Conservation (phyloP, 129 eudicot genomes). For the Flaveria linearis region DNA sequence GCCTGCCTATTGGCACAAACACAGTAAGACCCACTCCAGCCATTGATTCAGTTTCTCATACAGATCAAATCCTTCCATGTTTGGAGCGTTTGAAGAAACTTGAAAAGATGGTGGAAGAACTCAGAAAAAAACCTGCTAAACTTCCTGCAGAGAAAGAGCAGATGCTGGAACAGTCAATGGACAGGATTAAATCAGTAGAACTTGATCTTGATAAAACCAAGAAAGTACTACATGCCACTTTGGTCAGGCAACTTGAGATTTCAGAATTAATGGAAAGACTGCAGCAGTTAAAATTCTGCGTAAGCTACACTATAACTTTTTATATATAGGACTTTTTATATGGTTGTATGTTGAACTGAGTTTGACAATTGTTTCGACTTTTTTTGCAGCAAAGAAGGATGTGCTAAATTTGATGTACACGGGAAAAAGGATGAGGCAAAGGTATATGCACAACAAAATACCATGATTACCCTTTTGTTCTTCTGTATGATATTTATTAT, state of each 20-base stretch:
- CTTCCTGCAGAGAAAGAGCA: constrained; percentile 78
- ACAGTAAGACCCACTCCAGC: constrained; percentile 39
- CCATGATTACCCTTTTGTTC: neutral
- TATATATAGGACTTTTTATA: neutral
- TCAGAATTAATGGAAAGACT: constrained; percentile 55
- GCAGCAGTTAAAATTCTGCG: constrained; percentile 55
- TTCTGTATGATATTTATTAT: neutral
- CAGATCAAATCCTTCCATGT: constrained; percentile 53
- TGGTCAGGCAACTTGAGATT: constrained; percentile 69
- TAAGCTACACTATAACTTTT: constrained; percentile 34
- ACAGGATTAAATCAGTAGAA: constrained; percentile 84
- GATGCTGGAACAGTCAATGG: constrained; percentile 68
- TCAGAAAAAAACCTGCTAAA: constrained; percentile 57
- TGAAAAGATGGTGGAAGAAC: constrained; percentile 64
- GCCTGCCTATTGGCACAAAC: constrained; percentile 43
- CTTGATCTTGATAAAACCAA: constrained; percentile 82
- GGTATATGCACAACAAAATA: constrained; percentile 1
- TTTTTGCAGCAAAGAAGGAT: constrained; percentile 29
- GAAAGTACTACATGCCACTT: constrained; percentile 69
- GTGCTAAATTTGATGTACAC: constrained; percentile 19
- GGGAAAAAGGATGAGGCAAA: constrained; percentile 26
- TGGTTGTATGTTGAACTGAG: neutral
- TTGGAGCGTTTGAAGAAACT: constrained; percentile 72
- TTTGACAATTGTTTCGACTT: neutral
- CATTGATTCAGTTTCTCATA: constrained; percentile 23